A percentile compares a stretch with the other conserved stretches of the same genome.
Evolutionary conservation across 1,284 basidiomycete species (phyloP).

Genomic region (Austroboletus niveus): DNA sequence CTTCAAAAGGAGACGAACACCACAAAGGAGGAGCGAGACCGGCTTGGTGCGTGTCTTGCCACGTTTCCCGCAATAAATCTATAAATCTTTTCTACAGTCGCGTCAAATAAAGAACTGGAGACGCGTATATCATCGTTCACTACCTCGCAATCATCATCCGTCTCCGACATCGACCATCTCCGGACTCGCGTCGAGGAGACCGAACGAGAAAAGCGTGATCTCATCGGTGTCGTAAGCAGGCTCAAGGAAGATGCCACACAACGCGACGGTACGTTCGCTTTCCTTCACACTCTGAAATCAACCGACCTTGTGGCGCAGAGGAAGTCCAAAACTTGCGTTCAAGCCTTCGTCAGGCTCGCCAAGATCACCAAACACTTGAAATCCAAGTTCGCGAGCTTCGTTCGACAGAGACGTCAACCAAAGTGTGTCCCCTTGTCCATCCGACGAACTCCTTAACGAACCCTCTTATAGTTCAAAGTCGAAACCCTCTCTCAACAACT

Average conservation of each 20-base stretch:
- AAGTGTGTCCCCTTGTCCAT: slow-evolving; percentile 38
- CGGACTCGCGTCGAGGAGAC: slow-evolving; percentile 63
- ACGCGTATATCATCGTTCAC: slow-evolving; percentile 52
- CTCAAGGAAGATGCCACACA: slow-evolving; percentile 68
- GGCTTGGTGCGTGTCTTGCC: slow-evolving; percentile 49
- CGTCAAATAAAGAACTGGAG: slow-evolving; percentile 52
- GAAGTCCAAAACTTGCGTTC: slow-evolving; percentile 66
- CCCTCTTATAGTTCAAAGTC: slow-evolving; percentile 62
- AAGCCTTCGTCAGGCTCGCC: slow-evolving; percentile 70
- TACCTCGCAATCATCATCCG: slow-evolving; percentile 55
- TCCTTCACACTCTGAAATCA: background rate
- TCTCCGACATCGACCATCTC: slow-evolving; percentile 56
- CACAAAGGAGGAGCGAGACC: slow-evolving; percentile 58
- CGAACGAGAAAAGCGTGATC: slow-evolving; percentile 78
- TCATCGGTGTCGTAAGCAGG: slow-evolving; percentile 70
- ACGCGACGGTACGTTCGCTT: slow-evolving; percentile 53
- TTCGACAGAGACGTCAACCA: slow-evolving; percentile 67
- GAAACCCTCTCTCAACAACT: slow-evolving; percentile 80
- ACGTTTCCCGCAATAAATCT: background rate
- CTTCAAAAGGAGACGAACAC: slow-evolving; percentile 53
- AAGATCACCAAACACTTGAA: slow-evolving; percentile 67
- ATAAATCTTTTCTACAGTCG: slow-evolving; percentile 37
- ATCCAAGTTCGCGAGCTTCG: slow-evolving; percentile 65
- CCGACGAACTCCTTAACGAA: background rate
- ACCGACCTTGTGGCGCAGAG: slow-evolving; percentile 40